Evolutionary conservation across 306 rosid genomes (phyloP), one percentile per base, ranked within the genome.

Genomic region (Hippophae tibetana): DNA sequence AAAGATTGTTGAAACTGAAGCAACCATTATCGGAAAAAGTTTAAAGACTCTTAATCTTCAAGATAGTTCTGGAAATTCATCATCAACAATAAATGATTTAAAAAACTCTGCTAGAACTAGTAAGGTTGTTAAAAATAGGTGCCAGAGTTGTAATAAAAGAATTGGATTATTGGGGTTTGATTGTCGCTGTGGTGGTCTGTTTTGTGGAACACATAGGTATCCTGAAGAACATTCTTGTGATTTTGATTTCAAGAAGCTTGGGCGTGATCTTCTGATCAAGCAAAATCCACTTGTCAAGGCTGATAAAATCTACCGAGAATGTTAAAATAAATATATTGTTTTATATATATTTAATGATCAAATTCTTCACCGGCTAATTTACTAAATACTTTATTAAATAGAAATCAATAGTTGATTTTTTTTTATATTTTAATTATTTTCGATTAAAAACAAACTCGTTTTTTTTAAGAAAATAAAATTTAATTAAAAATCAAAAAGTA

Each of bases 141-240:
- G 79, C 72, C 51, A 63, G 44, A 59, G 42, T 10, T 74, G 77
- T 66, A 59, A 74, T 62, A 74, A 60, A 38, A 78, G 56, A n/a
- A 52, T 63, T 12, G 74, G 74, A 52, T 2, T 73, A 42, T 9
- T 52, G 6, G 74, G 72, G 11, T 78, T 74, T 5, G 1, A 13
- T 26, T 79, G 80, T 6, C 70, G 69, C 6, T 79, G 84, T 18
- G 80, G 75, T 0, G 42, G 41, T 7, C 0, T 71, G 54, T 71
- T 68, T 44, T 71, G 80, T 48, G 77, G 78, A 52, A 56, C 7
- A 13, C 79, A 70, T 67, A 65, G 76, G 2, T 61, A 65, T 12
- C 77, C 66, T 4, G 66, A 78, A 49, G 45, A 10, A 7, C 76
- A 78, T 42, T 18, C 26, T 1, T 74, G 74, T 26, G 10, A 8